Conservation (phyloP, 2,329 filamentous ascomycete genomes). For the Neodidymelliopsis sp. region DNA sequence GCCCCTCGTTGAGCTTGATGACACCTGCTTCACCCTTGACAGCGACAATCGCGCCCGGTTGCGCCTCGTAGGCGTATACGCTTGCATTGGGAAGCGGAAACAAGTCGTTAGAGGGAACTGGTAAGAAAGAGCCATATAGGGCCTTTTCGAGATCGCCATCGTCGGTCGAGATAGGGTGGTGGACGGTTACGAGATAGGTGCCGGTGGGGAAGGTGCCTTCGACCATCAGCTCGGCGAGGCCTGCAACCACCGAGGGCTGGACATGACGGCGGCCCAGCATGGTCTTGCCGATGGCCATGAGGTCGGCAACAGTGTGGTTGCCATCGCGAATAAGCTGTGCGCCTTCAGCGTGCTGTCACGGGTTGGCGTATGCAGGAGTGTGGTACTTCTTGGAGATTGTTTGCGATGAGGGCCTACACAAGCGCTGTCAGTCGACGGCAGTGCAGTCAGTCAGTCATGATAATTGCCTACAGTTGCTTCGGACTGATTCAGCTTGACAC, state of each 20-base stretch:
- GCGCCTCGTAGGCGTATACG: slow-evolving; percentile 71
- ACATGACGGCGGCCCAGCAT: slow-evolving; percentile 96
- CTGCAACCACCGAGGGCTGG: slow-evolving; percentile 78
- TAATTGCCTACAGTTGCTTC: slow-evolving; percentile 82
- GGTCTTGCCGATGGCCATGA: slow-evolving; percentile 89
- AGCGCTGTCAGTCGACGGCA: not conserved
- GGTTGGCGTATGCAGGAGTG: slow-evolving; percentile 10
- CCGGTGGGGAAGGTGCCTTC: slow-evolving; percentile 92
- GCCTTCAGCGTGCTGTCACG: slow-evolving; percentile 31
- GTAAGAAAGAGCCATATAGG: slow-evolving; percentile 90
- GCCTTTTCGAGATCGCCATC: slow-evolving; percentile 88
- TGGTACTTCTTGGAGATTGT: slow-evolving; percentile 82
- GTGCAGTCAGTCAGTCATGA: not conserved
- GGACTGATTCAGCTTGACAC: slow-evolving; percentile 86
- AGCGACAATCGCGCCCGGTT: slow-evolving; percentile 81
- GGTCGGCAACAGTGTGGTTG: slow-evolving; percentile 86
- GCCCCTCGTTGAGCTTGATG: slow-evolving; percentile 75
- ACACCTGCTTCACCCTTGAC: slow-evolving; percentile 69
- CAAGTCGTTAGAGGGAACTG: slow-evolving; percentile 71
- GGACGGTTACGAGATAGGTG: slow-evolving; percentile 93
- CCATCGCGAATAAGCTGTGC: slow-evolving; percentile 90
- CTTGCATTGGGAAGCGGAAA: slow-evolving; percentile 71
- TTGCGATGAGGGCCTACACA: slow-evolving; percentile 77
- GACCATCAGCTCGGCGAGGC: slow-evolving; percentile 85
- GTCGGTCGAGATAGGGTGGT: slow-evolving; percentile 84